Evolutionary conservation across 139 green algal species (phyloP), one percentile per base, ranked within the genome.

Genomic region (Haematococcus lacustris): DNA sequence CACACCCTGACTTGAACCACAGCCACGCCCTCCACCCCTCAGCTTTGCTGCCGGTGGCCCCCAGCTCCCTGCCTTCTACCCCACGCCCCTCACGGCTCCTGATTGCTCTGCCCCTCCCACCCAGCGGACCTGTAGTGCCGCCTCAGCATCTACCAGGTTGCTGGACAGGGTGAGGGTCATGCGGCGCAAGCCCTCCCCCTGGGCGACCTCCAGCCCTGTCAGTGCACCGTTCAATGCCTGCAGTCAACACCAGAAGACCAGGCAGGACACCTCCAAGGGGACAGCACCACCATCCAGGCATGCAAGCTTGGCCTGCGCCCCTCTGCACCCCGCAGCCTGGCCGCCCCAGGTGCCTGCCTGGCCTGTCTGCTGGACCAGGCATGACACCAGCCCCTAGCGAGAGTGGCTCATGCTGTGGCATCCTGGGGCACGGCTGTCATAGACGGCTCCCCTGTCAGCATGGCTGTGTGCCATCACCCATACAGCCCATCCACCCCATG

Each of bases 201-300:
- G 79, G 1, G 79, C 71, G 50, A 80, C 74, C 74, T 88, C 83
- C 71, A 88, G 83, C 0, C 83, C 83, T 23, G 79, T 74, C 35
- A 88, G 65, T 0, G 76, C 83, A 7, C 83, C 83, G 74, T 88
- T 79, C 38, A 88, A 77, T 3, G 79, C 83, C 83, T 88, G 76
- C 1, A 1, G 2, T 33, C 3, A 5, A 68, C 62, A 68, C 33
- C 28, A 13, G 9, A 43, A 26, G 26, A 50, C 57, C 25, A 65
- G 57, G 57, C 57, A 30, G 5, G 28, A 5, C 9, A 65, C 21
- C 23, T 65, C 57, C 25, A 13, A 65, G 57, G 21, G 23, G 25
- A n/a, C n/a, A n/a, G 57, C 57, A 65, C 57, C n/a, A 26, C n/a
- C n/a, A n/a, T n/a, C n/a, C 62, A 64, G 26, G n/a, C 4, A 26